Percentiles rank a stretch among this genome's conserved stretches.
Evolutionary conservation across 192 early-diverging fungal species (phyloP).

Genomic region (Cladochytrium replicatum): DNA sequence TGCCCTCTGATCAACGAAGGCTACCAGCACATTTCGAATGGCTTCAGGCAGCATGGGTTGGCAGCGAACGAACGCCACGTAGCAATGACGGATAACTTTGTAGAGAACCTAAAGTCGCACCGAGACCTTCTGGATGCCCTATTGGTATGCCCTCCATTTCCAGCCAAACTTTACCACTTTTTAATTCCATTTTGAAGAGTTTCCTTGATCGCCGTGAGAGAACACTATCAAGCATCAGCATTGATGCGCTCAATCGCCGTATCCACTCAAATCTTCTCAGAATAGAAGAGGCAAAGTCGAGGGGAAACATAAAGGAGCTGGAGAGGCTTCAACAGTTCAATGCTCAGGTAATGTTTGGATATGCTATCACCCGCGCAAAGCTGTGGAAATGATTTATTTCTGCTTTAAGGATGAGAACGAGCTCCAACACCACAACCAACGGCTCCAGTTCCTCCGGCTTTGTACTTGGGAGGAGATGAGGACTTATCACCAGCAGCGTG

Average conservation of each 20-base stretch:
- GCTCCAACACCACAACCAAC: conserved; percentile 33
- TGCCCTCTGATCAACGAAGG: conserved; percentile 44
- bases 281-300: conserved; percentile 29
- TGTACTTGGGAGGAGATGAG: conserved; percentile 48
- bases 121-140: conserved; percentile 54
- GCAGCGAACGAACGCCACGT: conserved; percentile 32
- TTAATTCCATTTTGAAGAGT: conserved; percentile 16
- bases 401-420: conserved; percentile 50
- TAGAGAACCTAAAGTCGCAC: conserved; percentile 53
- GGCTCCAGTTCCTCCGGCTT: conserved; percentile 36
- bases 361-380: no score
- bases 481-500: conserved; percentile 50
- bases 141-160: conserved; percentile 24
- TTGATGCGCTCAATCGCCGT: conserved; percentile 45
- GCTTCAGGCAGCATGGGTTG: conserved; percentile 29
- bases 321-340: conserved; percentile 19
- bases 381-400: no score
- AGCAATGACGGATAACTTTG: conserved; percentile 33
- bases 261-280: conserved; percentile 39
- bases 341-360: conserved; percentile 38
- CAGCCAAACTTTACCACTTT: neutral
- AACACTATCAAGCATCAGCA: conserved; percentile 25
- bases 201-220: conserved; percentile 47
- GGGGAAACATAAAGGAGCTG: conserved; percentile 20
- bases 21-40: conserved; percentile 33